Evolutionary conservation across 495 filamentous ascomycete genomes (phyloP).

Genomic region (Pseudevernia furfuracea): DNA sequence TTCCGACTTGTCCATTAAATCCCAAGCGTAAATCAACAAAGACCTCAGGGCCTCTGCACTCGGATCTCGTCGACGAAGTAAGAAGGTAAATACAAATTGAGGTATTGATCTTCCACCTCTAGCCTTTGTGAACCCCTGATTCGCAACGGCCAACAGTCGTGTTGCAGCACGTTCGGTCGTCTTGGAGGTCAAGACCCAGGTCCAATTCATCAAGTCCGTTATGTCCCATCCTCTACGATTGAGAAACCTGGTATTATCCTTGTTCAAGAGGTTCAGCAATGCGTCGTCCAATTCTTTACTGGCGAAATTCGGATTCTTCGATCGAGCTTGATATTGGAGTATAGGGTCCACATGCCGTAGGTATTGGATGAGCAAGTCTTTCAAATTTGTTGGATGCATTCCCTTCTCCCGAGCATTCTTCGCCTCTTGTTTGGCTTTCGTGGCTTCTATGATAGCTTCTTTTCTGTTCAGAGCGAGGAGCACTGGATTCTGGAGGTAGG

Average conservation of each 20-base stretch:
- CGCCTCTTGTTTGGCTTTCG: constrained; percentile 16
- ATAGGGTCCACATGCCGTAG: constrained; percentile 35
- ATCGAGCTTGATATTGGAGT: constrained; percentile 21
- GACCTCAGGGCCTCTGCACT: constrained; percentile 34
- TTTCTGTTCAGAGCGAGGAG: not conserved
- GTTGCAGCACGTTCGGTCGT: constrained; percentile 36
- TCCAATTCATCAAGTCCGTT: constrained; percentile 51
- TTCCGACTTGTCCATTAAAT: constrained; percentile 9
- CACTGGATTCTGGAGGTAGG: constrained; percentile 5
- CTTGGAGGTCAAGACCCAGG: constrained; percentile 46
- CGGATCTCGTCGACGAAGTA: constrained; percentile 41
- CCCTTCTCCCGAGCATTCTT: constrained; percentile 6
- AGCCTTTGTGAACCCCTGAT: constrained; percentile 20
- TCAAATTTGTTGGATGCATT: constrained; percentile 21
- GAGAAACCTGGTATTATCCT: constrained; percentile 32
- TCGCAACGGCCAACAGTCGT: constrained; percentile 36
- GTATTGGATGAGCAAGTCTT: constrained; percentile 37
- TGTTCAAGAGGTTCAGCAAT: constrained; percentile 35
- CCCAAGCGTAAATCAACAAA: constrained; percentile 21
- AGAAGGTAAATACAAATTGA: constrained; percentile 42
- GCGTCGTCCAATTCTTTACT: constrained; percentile 24
- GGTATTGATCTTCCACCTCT: constrained; percentile 30
- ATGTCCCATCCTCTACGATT: constrained; percentile 34
- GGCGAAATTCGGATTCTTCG: not conserved
- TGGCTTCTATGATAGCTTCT: constrained; percentile 17